Conservation (phyloP, 768 basidiomycete genomes). For the Cystoderma amianthinum region DNA sequence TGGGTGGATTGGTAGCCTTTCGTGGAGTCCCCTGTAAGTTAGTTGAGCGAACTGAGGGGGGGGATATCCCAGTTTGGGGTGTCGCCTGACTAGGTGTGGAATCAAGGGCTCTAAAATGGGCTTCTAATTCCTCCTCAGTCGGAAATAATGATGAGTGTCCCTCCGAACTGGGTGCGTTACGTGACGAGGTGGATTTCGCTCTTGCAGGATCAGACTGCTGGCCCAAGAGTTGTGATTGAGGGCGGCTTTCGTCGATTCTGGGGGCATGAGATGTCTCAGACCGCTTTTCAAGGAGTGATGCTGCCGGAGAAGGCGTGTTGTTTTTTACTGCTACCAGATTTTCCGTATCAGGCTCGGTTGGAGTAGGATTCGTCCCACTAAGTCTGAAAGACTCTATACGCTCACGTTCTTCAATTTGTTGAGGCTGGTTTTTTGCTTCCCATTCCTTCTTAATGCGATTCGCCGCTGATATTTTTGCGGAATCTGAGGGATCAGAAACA, state of each 20-base stretch:
- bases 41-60: not conserved
- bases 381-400: constrained; percentile 28
- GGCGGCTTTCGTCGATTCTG: not conserved
- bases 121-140: not conserved
- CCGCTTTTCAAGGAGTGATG: not conserved
- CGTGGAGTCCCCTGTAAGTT: not conserved
- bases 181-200: not conserved
- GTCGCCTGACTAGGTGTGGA: not conserved
- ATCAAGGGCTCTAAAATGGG: not conserved
- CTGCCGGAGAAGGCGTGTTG: not conserved
- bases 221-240: not conserved
- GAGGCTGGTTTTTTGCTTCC: constrained; percentile 31
- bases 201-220: not conserved
- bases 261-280: not conserved
- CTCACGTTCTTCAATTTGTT: constrained; percentile 14
- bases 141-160: not conserved
- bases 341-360: constrained; percentile 1
- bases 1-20: not conserved
- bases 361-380: constrained; percentile 12
- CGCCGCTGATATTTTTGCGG: constrained; percentile 32
- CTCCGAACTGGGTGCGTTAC: not conserved
- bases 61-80: not conserved
- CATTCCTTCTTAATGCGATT: constrained; percentile 47
- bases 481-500: constrained; percentile 6
- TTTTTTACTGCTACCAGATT: not conserved